phyloP scores from a whole-genome alignment of 352 stramenopile genomes.

The Paralagenidium karlingii region DNA sequence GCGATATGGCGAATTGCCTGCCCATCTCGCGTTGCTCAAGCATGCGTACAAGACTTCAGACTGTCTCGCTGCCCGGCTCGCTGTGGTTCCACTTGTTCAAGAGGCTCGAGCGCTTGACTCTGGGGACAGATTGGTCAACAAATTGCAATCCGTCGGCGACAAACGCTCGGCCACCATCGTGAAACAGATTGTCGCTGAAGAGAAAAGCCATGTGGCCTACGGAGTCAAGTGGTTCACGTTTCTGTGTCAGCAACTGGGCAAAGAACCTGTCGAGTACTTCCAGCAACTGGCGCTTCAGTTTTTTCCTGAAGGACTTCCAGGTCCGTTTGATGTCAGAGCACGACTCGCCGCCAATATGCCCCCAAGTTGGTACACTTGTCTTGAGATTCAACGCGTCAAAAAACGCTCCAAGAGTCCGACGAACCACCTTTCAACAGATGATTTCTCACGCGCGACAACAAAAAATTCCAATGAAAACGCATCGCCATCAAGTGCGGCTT shows the following conservation, averaged over 20 bases:
- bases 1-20: slow-evolving; percentile 50
- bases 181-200: slow-evolving; percentile 66
- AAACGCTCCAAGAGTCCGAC: neutral
- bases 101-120: slow-evolving; percentile 70
- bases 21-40: slow-evolving; percentile 49
- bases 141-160: slow-evolving; percentile 58
- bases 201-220: slow-evolving; percentile 56
- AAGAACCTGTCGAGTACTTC: slow-evolving; percentile 55
- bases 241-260: slow-evolving; percentile 26
- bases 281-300: slow-evolving; percentile 65
- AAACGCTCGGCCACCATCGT: slow-evolving; percentile 50
- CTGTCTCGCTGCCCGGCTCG: slow-evolving; percentile 54
- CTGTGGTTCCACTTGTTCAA: slow-evolving; percentile 70
- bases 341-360: slow-evolving; percentile 59
- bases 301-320: slow-evolving; percentile 65
- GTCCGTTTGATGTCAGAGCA: slow-evolving; percentile 63
- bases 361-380: slow-evolving; percentile 47
- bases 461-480: neutral
- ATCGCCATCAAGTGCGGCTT: slow-evolving; percentile 9
- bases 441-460: neutral
- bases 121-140: slow-evolving; percentile 54
- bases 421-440: neutral
- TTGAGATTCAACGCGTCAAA: slow-evolving; percentile 33
- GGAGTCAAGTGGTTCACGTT: slow-evolving; percentile 76
- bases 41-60: slow-evolving; percentile 58